Percentiles rank a stretch among this genome's conserved stretches.
Conservation (phyloP, 495 filamentous ascomycete species). For the Penicillium bovifimosum region DNA sequence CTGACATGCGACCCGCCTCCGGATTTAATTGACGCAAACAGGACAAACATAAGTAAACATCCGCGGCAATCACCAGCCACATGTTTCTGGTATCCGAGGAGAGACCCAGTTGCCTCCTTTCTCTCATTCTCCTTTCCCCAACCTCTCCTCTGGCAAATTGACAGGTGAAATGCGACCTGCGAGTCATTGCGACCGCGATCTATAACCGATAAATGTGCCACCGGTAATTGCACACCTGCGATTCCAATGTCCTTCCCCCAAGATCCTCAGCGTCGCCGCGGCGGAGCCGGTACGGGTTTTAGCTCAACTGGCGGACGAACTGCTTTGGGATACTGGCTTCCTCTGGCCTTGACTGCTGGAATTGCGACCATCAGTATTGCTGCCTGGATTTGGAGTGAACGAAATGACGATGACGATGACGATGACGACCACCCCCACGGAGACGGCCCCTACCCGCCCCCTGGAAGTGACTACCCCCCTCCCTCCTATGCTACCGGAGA, state of each 20-base stretch:
- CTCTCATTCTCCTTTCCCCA: conserved; percentile 21
- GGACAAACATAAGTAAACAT: conserved; percentile 8
- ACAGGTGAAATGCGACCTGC: conserved; percentile 35
- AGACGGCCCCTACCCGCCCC: conserved; percentile 29
- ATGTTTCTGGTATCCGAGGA: conserved; percentile 39
- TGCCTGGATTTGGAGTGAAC: conserved; percentile 91
- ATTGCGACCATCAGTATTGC: conserved; percentile 77
- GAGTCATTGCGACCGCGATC: conserved; percentile 26
- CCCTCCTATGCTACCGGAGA: conserved; percentile 27
- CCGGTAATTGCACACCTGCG: conserved; percentile 23
- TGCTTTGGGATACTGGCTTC: conserved; percentile 78
- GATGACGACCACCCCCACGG: conserved; percentile 45
- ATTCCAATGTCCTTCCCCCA: conserved; percentile 70
- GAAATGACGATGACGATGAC: conserved; percentile 64
- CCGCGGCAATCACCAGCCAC: conserved; percentile 43
- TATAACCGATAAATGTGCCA: conserved; percentile 25
- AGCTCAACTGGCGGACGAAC: conserved; percentile 56
- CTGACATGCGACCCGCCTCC: conserved; percentile 3
- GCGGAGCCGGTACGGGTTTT: conserved; percentile 51
- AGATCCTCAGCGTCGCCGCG: conserved; percentile 52
- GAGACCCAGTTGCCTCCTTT: conserved; percentile 23
- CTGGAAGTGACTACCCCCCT: conserved; percentile 25
- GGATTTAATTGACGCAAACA: conserved; percentile 8
- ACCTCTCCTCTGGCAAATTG: conserved; percentile 15
- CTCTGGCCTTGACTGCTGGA: conserved; percentile 75